Evolutionary conservation across 1,139 yeast genomes (phyloP).

Genomic region (Yarrowia galli): DNA sequence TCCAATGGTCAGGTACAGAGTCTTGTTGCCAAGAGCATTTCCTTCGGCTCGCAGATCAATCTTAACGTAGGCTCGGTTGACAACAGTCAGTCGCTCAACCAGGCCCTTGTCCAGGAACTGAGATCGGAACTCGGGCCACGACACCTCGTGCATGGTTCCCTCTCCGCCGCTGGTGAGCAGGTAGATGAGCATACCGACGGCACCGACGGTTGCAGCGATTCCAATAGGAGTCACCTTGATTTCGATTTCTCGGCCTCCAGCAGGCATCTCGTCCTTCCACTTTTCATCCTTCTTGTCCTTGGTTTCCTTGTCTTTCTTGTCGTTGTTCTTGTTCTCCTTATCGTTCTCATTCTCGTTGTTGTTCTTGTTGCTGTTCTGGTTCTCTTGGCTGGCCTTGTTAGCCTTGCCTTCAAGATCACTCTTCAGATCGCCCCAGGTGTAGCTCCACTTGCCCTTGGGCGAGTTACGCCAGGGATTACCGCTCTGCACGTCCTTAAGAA

Average conservation of each 20-base stretch:
- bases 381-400: background rate
- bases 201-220: constrained; percentile 10
- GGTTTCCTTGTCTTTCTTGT: background rate
- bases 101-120: constrained; percentile 82
- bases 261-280: constrained; percentile 28
- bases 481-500: constrained; percentile 13
- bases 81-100: constrained; percentile 76
- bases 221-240: constrained; percentile 27
- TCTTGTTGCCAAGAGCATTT: constrained; percentile 45
- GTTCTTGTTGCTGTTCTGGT: background rate
- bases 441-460: constrained; percentile 31
- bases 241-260: constrained; percentile 21
- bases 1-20: constrained; percentile 77
- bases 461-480: constrained; percentile 30
- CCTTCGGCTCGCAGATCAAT: constrained; percentile 46
- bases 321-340: background rate
- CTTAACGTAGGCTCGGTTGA: constrained; percentile 79
- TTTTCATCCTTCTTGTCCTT: constrained; percentile 7
- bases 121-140: constrained; percentile 90
- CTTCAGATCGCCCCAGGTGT: constrained; percentile 24
- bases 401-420: background rate
- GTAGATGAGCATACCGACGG: constrained; percentile 12
- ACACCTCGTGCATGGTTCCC: constrained; percentile 51
- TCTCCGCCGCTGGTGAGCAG: constrained; percentile 21
- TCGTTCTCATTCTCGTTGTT: background rate